phyloP scores from a whole-genome alignment of 1,139 yeast genomes.

The Sugiyamaella pinicola region DNA sequence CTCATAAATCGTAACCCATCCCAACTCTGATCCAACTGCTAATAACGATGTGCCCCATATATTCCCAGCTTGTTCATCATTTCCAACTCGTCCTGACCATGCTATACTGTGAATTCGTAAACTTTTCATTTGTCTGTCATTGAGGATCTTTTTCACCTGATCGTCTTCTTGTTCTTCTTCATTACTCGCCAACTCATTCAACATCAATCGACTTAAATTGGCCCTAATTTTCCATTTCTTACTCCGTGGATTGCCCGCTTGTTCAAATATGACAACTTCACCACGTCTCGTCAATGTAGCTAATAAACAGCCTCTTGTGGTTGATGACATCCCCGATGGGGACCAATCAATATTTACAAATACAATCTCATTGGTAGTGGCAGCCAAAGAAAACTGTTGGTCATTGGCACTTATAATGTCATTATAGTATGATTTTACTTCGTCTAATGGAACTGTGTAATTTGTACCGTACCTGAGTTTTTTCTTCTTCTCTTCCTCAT shows the following conservation, averaged over 20 bases:
- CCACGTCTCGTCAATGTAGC: slow-evolving; percentile 26
- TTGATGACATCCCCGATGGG: slow-evolving; percentile 30
- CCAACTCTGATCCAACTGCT: slow-evolving; percentile 30
- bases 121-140: slow-evolving; percentile 4
- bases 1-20: slow-evolving; percentile 26
- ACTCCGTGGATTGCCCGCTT: slow-evolving; percentile 27
- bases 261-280: slow-evolving; percentile 30
- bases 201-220: slow-evolving; percentile 22
- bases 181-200: slow-evolving; percentile 13
- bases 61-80: slow-evolving; percentile 9
- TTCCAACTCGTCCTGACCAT: slow-evolving; percentile 23
- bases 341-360: slow-evolving; percentile 33
- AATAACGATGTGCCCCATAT: slow-evolving; percentile 32
- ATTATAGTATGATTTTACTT: slow-evolving; percentile 4
- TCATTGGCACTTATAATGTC: slow-evolving; percentile 20
- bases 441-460: slow-evolving; percentile 26
- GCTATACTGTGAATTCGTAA: slow-evolving; percentile 25
- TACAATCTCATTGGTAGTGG: slow-evolving; percentile 26
- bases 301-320: slow-evolving; percentile 12
- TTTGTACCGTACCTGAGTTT: slow-evolving; percentile 28
- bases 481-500: slow-evolving; percentile 15
- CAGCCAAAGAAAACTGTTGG: slow-evolving; percentile 26
- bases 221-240: slow-evolving; percentile 26
- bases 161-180: background rate
- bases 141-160: background rate